Base-by-base conservation (phyloP, 176 grass and related monocot genomes). In the Leersia perrieri region DNA sequence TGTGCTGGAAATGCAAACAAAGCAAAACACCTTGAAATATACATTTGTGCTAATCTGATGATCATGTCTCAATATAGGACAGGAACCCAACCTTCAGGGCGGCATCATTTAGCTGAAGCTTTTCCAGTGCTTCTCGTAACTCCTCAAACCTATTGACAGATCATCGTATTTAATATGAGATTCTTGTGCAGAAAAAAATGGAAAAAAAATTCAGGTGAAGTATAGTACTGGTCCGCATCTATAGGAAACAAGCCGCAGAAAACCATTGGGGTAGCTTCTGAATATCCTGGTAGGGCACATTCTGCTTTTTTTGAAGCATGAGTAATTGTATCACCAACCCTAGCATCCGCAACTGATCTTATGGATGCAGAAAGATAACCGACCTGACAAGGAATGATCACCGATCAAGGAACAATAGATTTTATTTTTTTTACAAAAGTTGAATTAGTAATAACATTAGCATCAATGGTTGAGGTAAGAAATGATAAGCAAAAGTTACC, bases 361-460 rank as follows among this genome's bases (percentile, higher is more conserved):
- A 98, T 86, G 71, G 95, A 94, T 81, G 95, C 95, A 79, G 95
- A 94, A 60, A 98, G 86, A 88, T 98, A 98, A n/a, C 95, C 95
- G 2, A 98, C 95, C 95, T 98, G 60, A 77, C 20, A 70, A 32
- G 7, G 73, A 77, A 41, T 72, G 34, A 39, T 32, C 32, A 76
- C 32, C 66, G 31, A 13, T 81, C 34, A 82, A 81, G 38, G 74
- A 33, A 77, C 40, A 70, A 74, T 64, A 30, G 45, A 80, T 58
- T 39, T 47, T 70, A 34, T 71, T 47, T 70, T 47, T 71, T 79
- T 79, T 64, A 77, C 29, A 69, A 33, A 38, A 73, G 38, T 35
- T 30, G 34, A 11, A 32, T 11, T 69, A 49, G 11, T 40, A 61
- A 66, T 58, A 60, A 60, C 65, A 70, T 69, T 29, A 57, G 25